These are phyloP conservation scores for Pleodorina starrii DNA, from an alignment of 139 green algal genomes.

Conservation along the genomic window DNA sequence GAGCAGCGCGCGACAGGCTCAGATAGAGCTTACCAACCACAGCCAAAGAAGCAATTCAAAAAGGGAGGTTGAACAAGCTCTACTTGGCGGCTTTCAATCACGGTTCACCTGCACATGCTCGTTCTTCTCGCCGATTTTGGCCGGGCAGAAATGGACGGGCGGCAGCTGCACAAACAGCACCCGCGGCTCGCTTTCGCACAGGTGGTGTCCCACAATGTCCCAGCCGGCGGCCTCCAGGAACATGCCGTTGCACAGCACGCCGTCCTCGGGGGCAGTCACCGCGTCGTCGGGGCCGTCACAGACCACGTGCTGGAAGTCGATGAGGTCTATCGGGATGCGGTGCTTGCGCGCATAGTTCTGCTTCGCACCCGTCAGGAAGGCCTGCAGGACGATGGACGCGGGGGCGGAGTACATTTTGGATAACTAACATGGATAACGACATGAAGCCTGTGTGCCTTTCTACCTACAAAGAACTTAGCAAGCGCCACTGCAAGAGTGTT, in stretches of 20 bases:
- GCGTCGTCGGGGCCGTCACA: conserved; percentile 52
- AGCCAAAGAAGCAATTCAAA: too few species aligned
- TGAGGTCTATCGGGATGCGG: conserved; percentile 76
- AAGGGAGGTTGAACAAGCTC: too few species aligned
- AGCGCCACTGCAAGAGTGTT: not conserved
- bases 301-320: conserved; percentile 78
- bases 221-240: conserved; percentile 79
- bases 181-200: conserved; percentile 71
- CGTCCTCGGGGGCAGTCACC: conserved; percentile 67
- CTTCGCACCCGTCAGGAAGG: conserved; percentile 85
- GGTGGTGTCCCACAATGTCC: conserved; percentile 62
- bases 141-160: conserved; percentile 77
- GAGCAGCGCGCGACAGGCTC: not conserved
- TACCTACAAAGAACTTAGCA: not conserved
- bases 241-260: conserved; percentile 75
- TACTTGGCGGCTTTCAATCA: too few species aligned
- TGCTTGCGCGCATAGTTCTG: conserved; percentile 88
- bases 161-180: conserved; percentile 74
- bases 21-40: not conserved
- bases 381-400: too few species aligned
- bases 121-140: conserved; percentile 11
- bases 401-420: too few species aligned
- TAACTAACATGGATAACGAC: too few species aligned
- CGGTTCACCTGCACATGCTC: not conserved
- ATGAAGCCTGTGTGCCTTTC: too few species aligned